Evolutionary conservation across 345 rosid species (phyloP), one percentile per base, ranked within the genome.

Genomic region (Hypericum androsaemum): DNA sequence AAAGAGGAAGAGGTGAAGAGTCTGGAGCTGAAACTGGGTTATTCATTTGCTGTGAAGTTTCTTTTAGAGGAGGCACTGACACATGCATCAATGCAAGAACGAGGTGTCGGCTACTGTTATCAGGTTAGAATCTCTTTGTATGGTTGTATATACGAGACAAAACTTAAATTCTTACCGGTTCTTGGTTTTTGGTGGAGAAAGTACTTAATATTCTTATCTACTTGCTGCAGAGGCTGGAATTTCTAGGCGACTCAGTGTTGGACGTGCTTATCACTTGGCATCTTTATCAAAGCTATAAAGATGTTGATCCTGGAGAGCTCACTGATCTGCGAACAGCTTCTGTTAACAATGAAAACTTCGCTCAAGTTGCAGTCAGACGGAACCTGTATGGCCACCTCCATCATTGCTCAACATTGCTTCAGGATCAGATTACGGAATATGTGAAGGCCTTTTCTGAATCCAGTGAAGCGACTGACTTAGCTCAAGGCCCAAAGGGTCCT

Each of bases 281-380:
- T 70, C 88, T 84, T 41, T 92, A 82, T 68, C 75, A 77, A 71
- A 75, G 62, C 53, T 77, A 92, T 60, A 40, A 62, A 8, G 62
- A 73, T 40, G 65, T 80, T 10, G 83, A 89, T 55, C 96, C 95
- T 17, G 98, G 98, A 46, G 86, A 79, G 66, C 68, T 92, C 87
- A 92, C 95, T 0, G 95, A 83, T 59, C 74, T 92, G 64, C 95
- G 96, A 37, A 77, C 95, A 2, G 95, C 94, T 48, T 81, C 88
- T 56, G 95, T 88, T 35, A 84, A 62, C 61, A 92, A 92, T 36
- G 88, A 84, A 52, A 83, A 64, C 61, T 92, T 92, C 61, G 95
- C 98, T 15, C 92, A 78, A 77, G 78, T 76, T 56, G 79, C 84
- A 8, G 84, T 84, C 45, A 74, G 73, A 55, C 52, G 69, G 16